Conservation (phyloP, 805 yeast species). For the Candida sithepensis region DNA sequence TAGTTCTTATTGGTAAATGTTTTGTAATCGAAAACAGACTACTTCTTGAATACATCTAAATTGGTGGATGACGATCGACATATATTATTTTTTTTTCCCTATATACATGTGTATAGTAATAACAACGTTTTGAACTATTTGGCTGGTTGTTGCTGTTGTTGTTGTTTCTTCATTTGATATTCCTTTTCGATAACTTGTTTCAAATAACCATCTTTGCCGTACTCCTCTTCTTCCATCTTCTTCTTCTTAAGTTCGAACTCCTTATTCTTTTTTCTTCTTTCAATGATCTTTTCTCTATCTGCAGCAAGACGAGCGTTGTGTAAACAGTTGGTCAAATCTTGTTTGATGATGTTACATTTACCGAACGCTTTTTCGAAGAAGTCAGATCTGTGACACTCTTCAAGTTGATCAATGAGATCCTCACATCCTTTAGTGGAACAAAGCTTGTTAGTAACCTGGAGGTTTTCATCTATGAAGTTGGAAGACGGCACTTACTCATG, state of each 20-base stretch:
- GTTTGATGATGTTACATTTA: slow-evolving; percentile 78
- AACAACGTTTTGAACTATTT: too few species aligned
- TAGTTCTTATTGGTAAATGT: neutral
- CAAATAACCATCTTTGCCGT: slow-evolving; percentile 70
- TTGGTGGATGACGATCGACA: too few species aligned
- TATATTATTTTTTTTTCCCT: too few species aligned
- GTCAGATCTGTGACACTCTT: slow-evolving; percentile 77
- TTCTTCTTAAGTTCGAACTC: slow-evolving; percentile 55
- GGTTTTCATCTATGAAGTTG: too few species aligned
- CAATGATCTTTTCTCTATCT: slow-evolving; percentile 51
- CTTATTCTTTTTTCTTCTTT: slow-evolving; percentile 55
- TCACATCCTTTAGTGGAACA: slow-evolving; percentile 51
- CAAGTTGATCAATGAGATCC: slow-evolving; percentile 80
- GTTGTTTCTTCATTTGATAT: slow-evolving; percentile 26
- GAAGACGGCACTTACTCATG: slow-evolving; percentile 25
- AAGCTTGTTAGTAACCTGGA: neutral
- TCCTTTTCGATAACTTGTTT: slow-evolving; percentile 60
- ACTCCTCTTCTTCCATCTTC: slow-evolving; percentile 68
- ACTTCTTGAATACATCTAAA: too few species aligned
- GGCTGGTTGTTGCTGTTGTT: neutral
- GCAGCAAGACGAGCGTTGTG: slow-evolving; percentile 69
- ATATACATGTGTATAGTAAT: neutral
- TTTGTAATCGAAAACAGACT: neutral
- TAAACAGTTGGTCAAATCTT: slow-evolving; percentile 73
- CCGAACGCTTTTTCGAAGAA: slow-evolving; percentile 73